Percentiles rank a stretch among this genome's conserved stretches.
Conservation (phyloP, 805 yeast genomes). For the Metschnikowia baotianmanensis region DNA sequence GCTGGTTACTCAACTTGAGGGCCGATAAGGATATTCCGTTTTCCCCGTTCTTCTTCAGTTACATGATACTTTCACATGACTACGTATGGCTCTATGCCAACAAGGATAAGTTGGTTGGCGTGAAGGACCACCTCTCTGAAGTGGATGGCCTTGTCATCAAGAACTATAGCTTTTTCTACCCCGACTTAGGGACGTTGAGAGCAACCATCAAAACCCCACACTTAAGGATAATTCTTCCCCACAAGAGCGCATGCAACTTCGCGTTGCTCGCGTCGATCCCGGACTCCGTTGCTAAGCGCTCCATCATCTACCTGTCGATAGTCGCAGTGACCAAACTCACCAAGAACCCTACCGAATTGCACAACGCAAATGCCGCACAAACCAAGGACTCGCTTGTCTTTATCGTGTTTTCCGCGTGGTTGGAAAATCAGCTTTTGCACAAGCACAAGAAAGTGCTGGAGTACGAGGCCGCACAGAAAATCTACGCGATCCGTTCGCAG, state of each 20-base stretch:
- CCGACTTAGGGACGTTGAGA: constrained; percentile 41
- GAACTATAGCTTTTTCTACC: constrained; percentile 59
- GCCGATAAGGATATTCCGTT: constrained; percentile 73
- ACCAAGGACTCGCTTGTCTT: constrained; percentile 79
- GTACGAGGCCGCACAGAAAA: constrained; percentile 60
- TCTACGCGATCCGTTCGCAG: constrained; percentile 53
- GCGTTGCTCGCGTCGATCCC: constrained; percentile 34
- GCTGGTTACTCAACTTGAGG: constrained; percentile 86
- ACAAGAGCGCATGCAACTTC: constrained; percentile 28
- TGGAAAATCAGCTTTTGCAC: constrained; percentile 53
- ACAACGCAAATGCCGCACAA: constrained; percentile 75
- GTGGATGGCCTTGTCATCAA: constrained; percentile 38
- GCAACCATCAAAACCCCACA: constrained; percentile 19
- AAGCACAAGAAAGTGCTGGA: constrained; percentile 50
- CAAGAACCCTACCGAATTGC: constrained; percentile 70
- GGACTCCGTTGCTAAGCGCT: constrained; percentile 24
- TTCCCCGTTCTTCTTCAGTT: constrained; percentile 84
- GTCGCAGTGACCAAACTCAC: constrained; percentile 59
- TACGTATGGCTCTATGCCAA: constrained; percentile 55
- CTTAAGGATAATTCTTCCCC: constrained; percentile 31
- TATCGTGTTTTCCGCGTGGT: constrained; percentile 76
- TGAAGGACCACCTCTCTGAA: constrained; percentile 25
- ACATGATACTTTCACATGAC: constrained; percentile 38
- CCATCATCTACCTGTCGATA: constrained; percentile 28
- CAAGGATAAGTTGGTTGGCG: constrained; percentile 38